Evolutionary conservation across 805 yeast genomes (phyloP), one percentile per base, ranked within the genome.

Genomic region (Henningerozyma blattae): DNA sequence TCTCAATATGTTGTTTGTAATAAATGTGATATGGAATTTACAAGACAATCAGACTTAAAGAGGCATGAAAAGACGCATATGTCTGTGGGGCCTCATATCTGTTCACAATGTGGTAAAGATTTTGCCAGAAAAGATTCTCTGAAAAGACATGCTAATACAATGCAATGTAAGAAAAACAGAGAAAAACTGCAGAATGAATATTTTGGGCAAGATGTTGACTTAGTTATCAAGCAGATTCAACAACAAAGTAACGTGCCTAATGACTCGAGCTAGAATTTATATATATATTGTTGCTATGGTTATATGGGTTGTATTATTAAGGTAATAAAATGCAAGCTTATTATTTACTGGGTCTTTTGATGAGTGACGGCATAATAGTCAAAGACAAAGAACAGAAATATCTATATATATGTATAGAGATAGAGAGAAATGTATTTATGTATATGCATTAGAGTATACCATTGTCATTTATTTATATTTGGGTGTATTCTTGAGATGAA

Each of bases 121-220:
- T 81, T 81, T 64, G 89, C 91, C 2, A 61, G 93, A 31, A 79
- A 78, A 46, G 93, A 81, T 56, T 91, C 91, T 0, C 61, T 81
- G 45, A 81, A 80, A 50, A 63, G 93, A 44, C 93, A 81, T 53
- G 63, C 64, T 35, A 79, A 78, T 33, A 81, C 93, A 0, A 58
- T 77, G 40, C 81, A 91, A 0, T 81, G 93, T 59, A 71, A 70
- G 42, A 52, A 91, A 35, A 81, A 81, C 49, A 68, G 83, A 27
- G 77, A 72, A 35, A 70, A 75, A 48, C 41, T 70, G 34, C 38
- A 61, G 15, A 55, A 56, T 30, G 20, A 10, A 22, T 22, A 14
- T 30, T 17, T 13, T 10, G 6, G 8, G 7, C 15, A 30, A 30
- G 5, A 7, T n/a, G 9, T 18, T 9, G 24, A 5, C 24, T 5